Base-by-base conservation (phyloP, 169 alveolate genomes). In the Cryptosporidium sp. region DNA sequence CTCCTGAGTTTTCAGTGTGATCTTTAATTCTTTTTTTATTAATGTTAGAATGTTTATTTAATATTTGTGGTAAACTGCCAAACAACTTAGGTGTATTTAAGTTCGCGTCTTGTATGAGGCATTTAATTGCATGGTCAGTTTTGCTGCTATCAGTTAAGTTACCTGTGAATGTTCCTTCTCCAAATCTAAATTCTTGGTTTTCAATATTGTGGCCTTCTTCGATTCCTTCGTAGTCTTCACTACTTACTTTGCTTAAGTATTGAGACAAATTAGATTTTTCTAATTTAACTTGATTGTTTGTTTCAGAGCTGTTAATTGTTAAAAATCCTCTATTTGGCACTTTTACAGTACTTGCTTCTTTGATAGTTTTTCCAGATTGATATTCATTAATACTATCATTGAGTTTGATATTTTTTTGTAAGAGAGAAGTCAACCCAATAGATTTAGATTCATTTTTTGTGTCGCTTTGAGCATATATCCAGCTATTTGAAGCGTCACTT, bases 401-500 rank as follows among this genome's bases (percentile, higher is more conserved):
- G 2, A 80, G 39, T 80, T 62, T 80, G 26, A 52, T 41, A 29
- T 43, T 80, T 59, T 59, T 80, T 62, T 80, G 75, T 16, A 80
- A 18, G 26, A 80, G 75, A 23, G 80, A 62, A 43, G 89, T 62
- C 14, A 80, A 65, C 61, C 89, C 89, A 80, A 43, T 45, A 45
- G 89, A 80, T 65, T 80, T 80, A 35, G 89, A 80, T 31, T 80
- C 89, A 41, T 80, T 80, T 41, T 65, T 80, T 39, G 75, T 52
- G 18, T 80, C 89, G 41, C 80, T 65, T 62, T 80, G 89, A 45
- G 67, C 62, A 16, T 55, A 33, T 18, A 80, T 37, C 89, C 89
- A 80, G 33, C 89, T 80, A 62, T 80, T 80, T 43, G 89, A 80
- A 33, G 89, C 75, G 26, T 80, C 89, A 65, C 89, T 80, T 8